Evolutionary conservation across 1,139 yeast genomes (phyloP).

Genomic region (Saccharomyces uvarum): DNA sequence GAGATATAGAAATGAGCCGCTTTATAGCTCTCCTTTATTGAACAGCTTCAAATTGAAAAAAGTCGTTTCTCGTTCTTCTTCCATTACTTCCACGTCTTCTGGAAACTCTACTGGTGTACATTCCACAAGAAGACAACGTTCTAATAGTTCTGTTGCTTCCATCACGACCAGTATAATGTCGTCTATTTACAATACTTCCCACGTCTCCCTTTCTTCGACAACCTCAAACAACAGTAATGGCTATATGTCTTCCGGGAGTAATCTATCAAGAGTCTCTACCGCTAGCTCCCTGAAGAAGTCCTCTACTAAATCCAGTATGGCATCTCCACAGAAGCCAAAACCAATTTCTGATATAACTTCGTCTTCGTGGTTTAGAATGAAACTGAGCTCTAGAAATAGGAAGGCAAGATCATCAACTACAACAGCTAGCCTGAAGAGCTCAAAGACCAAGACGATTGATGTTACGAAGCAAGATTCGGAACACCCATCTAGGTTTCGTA

Average conservation of each 20-base stretch:
- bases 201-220: constrained; percentile 9
- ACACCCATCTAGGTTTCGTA: background rate
- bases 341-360: background rate
- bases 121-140: constrained; percentile 5
- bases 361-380: constrained; percentile 7
- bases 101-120: constrained; percentile 7
- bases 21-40: constrained; percentile 41
- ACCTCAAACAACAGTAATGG: background rate
- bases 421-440: background rate
- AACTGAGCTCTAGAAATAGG: constrained; percentile 1
- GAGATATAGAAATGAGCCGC: constrained; percentile 66
- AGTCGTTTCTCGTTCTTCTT: constrained; percentile 18
- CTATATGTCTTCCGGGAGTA: background rate
- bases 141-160: constrained; percentile 18
- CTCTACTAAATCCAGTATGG: background rate
- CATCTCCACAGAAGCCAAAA: background rate
- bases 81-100: constrained; percentile 17
- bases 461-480: background rate
- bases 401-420: background rate
- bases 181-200: constrained; percentile 13
- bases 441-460: background rate
- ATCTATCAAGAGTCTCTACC: background rate
- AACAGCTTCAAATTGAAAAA: constrained; percentile 29
- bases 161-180: constrained; percentile 20
- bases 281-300: background rate